Percentiles rank a stretch among this genome's conserved stretches.
phyloP scores from a whole-genome alignment of 164 flowering plant species.

The Vitis rupestris region DNA sequence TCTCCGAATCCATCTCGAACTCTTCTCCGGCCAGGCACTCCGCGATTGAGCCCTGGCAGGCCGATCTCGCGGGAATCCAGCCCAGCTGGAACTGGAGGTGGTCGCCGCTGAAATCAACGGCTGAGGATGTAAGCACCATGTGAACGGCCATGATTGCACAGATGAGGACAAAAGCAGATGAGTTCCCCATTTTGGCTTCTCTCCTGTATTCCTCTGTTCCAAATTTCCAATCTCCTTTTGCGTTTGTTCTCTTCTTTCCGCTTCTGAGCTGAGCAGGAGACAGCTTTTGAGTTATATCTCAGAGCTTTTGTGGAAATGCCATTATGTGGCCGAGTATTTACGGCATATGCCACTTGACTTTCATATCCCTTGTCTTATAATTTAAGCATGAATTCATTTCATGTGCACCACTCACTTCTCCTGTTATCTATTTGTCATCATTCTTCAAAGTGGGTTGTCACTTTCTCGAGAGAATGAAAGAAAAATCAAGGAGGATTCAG shows the following conservation, averaged over 20 bases:
- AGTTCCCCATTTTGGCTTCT: constrained; percentile 13
- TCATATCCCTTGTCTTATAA: too few relatives aligned
- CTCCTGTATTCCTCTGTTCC: too few relatives aligned
- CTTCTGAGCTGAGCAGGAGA: background rate
- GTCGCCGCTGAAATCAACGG: constrained; percentile 25
- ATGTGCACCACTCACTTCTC: too few relatives aligned
- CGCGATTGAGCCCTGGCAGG: constrained; percentile 41
- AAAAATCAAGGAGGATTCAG: too few relatives aligned
- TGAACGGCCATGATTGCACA: constrained; percentile 20
- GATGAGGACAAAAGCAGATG: constrained; percentile 2
- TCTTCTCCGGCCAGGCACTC: constrained; percentile 42
- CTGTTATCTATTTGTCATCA: too few relatives aligned
- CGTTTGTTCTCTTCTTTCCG: background rate
- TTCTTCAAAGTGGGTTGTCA: too few relatives aligned
- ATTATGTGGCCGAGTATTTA: too few relatives aligned
- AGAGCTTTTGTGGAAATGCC: constrained; percentile 4
- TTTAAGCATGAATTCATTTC: too few relatives aligned
- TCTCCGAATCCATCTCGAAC: constrained; percentile 52
- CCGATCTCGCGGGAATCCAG: constrained; percentile 31
- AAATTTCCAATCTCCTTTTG: too few relatives aligned
- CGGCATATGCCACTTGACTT: too few relatives aligned
- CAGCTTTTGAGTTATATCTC: background rate
- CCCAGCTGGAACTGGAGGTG: constrained; percentile 9
- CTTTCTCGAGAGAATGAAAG: too few relatives aligned
- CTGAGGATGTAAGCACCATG: constrained; percentile 5